Evolutionary conservation across 768 basidiomycete genomes (phyloP).

Genomic region (Pilatotrama ljubarskyi): DNA sequence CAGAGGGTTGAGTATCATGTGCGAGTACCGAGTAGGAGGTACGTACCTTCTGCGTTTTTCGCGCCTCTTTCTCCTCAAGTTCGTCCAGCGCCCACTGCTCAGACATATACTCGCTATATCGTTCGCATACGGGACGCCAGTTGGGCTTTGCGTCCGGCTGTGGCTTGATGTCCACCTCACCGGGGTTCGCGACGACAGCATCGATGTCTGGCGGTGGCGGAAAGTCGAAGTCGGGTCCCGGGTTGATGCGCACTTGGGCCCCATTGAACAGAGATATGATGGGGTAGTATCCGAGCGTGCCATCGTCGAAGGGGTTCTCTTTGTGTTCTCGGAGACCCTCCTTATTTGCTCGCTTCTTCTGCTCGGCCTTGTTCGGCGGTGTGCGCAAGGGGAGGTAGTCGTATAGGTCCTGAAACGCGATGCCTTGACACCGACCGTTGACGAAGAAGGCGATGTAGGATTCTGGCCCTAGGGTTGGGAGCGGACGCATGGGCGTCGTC

Average conservation of each 20-base stretch:
- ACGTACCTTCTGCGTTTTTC: constrained; percentile 29
- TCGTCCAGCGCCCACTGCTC: constrained; percentile 81
- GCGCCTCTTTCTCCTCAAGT: constrained; percentile 71
- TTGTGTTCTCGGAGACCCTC: constrained; percentile 68
- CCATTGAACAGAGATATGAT: constrained; percentile 93
- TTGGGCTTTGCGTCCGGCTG: constrained; percentile 37
- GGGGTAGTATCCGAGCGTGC: constrained; percentile 92
- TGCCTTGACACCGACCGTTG: constrained; percentile 82
- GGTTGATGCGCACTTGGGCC: constrained; percentile 80
- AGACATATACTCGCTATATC: constrained; percentile 80
- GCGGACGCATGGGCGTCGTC: constrained; percentile 46
- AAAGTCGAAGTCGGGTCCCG: constrained; percentile 84
- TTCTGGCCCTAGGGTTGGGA: constrained; percentile 62
- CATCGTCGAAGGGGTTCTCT: constrained; percentile 91
- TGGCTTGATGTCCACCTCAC: constrained; percentile 35
- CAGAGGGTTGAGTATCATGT: neutral
- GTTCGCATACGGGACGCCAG: constrained; percentile 82
- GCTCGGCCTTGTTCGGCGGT: constrained; percentile 62
- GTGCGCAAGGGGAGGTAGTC: constrained; percentile 84
- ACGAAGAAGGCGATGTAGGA: constrained; percentile 89
- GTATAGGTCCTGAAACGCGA: constrained; percentile 86
- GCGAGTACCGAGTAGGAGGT: too few relatives aligned
- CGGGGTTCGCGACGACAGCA: constrained; percentile 44
- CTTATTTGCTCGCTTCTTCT: constrained; percentile 61
- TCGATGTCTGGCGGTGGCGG: constrained; percentile 82